phyloP scores from a whole-genome alignment of 768 basidiomycete species.

The Lentinula sp. region DNA sequence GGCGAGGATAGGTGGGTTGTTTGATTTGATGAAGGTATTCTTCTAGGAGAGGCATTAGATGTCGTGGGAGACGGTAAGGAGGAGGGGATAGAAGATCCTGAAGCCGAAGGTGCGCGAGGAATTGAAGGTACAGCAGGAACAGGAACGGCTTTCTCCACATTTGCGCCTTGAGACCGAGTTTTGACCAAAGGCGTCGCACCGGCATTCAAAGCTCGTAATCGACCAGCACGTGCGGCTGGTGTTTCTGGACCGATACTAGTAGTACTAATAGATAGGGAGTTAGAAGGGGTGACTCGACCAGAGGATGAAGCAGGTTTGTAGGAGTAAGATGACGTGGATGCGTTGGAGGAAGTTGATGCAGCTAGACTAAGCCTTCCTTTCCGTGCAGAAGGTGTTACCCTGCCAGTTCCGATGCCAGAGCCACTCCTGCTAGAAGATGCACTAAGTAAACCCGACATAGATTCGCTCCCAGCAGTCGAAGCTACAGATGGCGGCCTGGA shows the following conservation, averaged over 20 bases:
- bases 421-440: slow-evolving; percentile 21
- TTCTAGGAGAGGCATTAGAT: slow-evolving; percentile 19
- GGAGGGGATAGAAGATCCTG: slow-evolving; percentile 27
- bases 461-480: slow-evolving; percentile 19
- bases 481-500: slow-evolving; percentile 61
- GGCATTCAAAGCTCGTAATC: slow-evolving; percentile 17
- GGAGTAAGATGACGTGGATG: slow-evolving; percentile 14
- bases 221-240: slow-evolving; percentile 25
- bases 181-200: slow-evolving; percentile 19
- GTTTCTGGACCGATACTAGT: slow-evolving; percentile 24
- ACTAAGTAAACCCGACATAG: slow-evolving; percentile 1
- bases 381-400: slow-evolving; percentile 48
- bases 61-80: slow-evolving; percentile 41
- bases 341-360: slow-evolving; percentile 28
- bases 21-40: slow-evolving; percentile 12
- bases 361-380: slow-evolving; percentile 43
- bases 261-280: slow-evolving; percentile 28
- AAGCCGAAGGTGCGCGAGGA: slow-evolving; percentile 11
- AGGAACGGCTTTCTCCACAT: slow-evolving; percentile 20
- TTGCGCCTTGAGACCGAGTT: slow-evolving; percentile 19
- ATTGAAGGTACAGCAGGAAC: slow-evolving; percentile 54
- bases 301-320: slow-evolving; percentile 14
- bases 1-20: slow-evolving; percentile 39
- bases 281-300: slow-evolving; percentile 47
- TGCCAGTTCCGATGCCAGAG: slow-evolving; percentile 42